These are phyloP conservation scores for Harringtonia aguacate DNA, from an alignment of 2,329 filamentous ascomycete genomes.

Conservation along the genomic window DNA sequence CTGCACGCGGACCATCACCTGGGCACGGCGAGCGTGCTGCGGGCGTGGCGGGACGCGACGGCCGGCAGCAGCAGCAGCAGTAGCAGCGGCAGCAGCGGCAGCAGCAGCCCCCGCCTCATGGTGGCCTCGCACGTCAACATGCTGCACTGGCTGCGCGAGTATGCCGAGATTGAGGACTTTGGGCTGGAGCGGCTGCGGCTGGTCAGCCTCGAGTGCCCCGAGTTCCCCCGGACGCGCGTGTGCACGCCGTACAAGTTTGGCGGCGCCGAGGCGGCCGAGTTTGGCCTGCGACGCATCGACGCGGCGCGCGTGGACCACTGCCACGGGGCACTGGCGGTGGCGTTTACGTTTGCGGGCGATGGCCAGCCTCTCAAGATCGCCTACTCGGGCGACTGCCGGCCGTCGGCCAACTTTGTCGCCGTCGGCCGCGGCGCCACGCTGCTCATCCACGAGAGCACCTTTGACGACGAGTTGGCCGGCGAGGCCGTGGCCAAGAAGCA, in stretches of 20 bases:
- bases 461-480: slow-evolving; percentile 69
- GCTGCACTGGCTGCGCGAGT: slow-evolving; percentile 68
- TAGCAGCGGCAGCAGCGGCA: slow-evolving; percentile 27
- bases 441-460: slow-evolving; percentile 91
- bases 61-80: slow-evolving; percentile 28
- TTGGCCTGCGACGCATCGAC: slow-evolving; percentile 53
- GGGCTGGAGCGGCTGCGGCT: slow-evolving; percentile 47
- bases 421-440: slow-evolving; percentile 70
- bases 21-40: slow-evolving; percentile 70
- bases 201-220: slow-evolving; percentile 12
- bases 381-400: slow-evolving; percentile 91
- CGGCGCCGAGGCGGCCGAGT: slow-evolving; percentile 28
- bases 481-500: slow-evolving; percentile 87
- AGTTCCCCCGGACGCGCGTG: slow-evolving; percentile 5
- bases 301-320: slow-evolving; percentile 69
- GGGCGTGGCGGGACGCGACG: slow-evolving; percentile 60
- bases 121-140: slow-evolving; percentile 63
- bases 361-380: slow-evolving; percentile 58
- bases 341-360: slow-evolving; percentile 52
- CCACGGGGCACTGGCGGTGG: slow-evolving; percentile 62
- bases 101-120: slow-evolving; percentile 36
- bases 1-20: slow-evolving; percentile 94
- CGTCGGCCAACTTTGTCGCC: slow-evolving; percentile 54
- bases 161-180: slow-evolving; percentile 65
- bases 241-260: slow-evolving; percentile 21